Evolutionary conservation across 2,329 filamentous ascomycete genomes (phyloP).

Genomic region (Epichloe typhina): DNA sequence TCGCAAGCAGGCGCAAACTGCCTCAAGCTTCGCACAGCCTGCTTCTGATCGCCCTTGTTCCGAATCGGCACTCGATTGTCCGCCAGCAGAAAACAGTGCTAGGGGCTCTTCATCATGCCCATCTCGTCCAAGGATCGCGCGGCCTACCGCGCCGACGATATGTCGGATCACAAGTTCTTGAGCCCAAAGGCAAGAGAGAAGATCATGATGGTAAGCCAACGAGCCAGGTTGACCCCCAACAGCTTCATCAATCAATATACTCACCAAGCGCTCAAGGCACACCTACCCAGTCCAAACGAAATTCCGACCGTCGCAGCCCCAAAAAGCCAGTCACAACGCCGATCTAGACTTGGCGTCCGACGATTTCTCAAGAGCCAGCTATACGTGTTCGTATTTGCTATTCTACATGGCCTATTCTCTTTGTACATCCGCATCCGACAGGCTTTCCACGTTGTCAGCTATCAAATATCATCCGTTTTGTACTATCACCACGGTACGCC

Average conservation of each 20-base stretch:
- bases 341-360: slow-evolving; percentile 42
- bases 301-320: slow-evolving; percentile 14
- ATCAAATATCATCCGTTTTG: slow-evolving; percentile 67
- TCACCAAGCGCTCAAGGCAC: slow-evolving; percentile 20
- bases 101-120: slow-evolving; percentile 15
- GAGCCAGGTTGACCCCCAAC: neutral
- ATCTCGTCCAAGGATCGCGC: slow-evolving; percentile 23
- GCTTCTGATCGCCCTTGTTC: neutral
- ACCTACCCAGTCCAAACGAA: slow-evolving; percentile 22
- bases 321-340: slow-evolving; percentile 15
- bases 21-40: neutral
- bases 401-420: slow-evolving; percentile 73
- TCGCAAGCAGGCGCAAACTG: neutral
- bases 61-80: neutral
- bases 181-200: slow-evolving; percentile 23
- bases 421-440: slow-evolving; percentile 75
- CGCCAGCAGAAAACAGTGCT: no score
- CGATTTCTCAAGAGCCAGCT: slow-evolving; percentile 49
- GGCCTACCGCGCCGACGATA: slow-evolving; percentile 28
- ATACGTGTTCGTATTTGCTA: slow-evolving; percentile 51
- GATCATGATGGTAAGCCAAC: slow-evolving; percentile 21
- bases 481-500: slow-evolving; percentile 95
- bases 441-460: slow-evolving; percentile 63
- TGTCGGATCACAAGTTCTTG: slow-evolving; percentile 19
- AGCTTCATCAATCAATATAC: neutral